These are phyloP conservation scores for Stevia rebaudiana DNA, from an alignment of 140 eudicot species.

Conservation along the genomic window DNA sequence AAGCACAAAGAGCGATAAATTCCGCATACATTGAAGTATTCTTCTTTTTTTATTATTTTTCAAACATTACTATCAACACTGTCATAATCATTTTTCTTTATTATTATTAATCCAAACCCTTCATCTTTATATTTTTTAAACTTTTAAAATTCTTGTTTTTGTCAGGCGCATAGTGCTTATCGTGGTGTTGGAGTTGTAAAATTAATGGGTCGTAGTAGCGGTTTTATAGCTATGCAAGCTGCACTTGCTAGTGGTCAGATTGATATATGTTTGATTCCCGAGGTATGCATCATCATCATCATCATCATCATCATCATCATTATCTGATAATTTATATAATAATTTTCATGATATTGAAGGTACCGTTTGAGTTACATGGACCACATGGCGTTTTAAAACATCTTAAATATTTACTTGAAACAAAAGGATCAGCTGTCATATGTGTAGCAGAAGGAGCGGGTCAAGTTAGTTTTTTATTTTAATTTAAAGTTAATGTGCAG, in stretches of 20 bases:
- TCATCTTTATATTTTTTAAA: not conserved
- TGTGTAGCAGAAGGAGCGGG: conserved; percentile 99
- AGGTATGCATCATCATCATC: conserved; percentile 40
- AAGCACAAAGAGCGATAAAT: conserved; percentile 98
- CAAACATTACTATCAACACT: not conserved
- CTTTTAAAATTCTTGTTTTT: not conserved
- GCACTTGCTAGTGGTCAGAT: conserved; percentile 99
- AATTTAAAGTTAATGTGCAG: not conserved
- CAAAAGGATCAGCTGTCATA: conserved; percentile 94
- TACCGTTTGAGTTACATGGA: conserved; percentile 83
- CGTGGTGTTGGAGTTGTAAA: conserved; percentile 95
- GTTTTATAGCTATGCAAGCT: conserved; percentile 99
- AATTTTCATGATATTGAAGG: conserved; percentile 37
- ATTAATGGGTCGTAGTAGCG: conserved; percentile 99
- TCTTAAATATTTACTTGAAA: conserved; percentile 79
- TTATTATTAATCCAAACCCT: not conserved
- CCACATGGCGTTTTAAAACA: conserved; percentile 90
- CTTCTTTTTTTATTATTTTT: not conserved
- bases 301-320: not conserved
- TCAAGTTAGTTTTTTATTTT: conserved; percentile 48
- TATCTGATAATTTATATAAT: conserved; percentile 2
- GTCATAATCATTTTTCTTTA: not conserved
- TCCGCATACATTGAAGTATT: conserved; percentile 96
- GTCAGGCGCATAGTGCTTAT: conserved; percentile 98
- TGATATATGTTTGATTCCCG: conserved; percentile 96